phyloP scores from a whole-genome alignment of 1,139 yeast genomes.

The Zygosaccharomyces pseudobailii region DNA sequence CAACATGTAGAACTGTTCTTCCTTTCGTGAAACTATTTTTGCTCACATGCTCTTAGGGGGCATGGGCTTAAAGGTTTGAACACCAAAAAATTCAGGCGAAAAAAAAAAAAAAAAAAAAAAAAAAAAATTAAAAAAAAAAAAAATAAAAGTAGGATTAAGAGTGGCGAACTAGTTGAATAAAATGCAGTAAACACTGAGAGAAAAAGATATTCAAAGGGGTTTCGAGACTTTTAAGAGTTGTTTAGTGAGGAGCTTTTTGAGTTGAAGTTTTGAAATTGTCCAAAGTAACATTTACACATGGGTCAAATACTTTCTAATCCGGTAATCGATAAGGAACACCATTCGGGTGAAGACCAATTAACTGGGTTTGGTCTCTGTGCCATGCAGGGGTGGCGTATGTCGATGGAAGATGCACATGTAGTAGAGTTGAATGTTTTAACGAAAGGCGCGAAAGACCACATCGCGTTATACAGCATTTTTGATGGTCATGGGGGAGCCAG shows the following conservation, averaged over 20 bases:
- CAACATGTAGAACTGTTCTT: not conserved
- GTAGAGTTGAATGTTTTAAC: slow-evolving; percentile 44
- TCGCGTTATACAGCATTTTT: slow-evolving; percentile 87
- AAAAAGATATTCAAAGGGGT: not conserved
- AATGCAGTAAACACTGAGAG: not conserved
- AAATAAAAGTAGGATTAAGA: not conserved
- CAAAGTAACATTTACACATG: slow-evolving; percentile 38
- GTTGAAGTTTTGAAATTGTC: not conserved
- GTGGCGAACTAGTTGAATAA: slow-evolving; percentile 2
- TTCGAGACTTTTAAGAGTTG: not conserved
- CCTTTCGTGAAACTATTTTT: not conserved
- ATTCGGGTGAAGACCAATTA: slow-evolving; percentile 60
- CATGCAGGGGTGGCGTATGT: slow-evolving; percentile 99
- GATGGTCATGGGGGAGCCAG: slow-evolving; percentile 98
- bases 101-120: not conserved
- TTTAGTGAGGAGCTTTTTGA: not conserved
- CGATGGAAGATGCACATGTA: slow-evolving; percentile 94
- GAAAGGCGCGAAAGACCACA: slow-evolving; percentile 39
- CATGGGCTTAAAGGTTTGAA: slow-evolving; percentile 1
- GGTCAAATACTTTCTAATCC: slow-evolving; percentile 77
- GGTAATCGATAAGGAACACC: slow-evolving; percentile 67
- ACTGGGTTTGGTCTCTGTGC: slow-evolving; percentile 81
- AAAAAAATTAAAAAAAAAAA: not conserved
- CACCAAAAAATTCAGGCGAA: not conserved
- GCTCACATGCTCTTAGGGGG: not conserved